Percentiles rank a stretch among this genome's conserved stretches.
Evolutionary conservation across 305 asterid genomes (phyloP).

Genomic region (Withania somnifera): DNA sequence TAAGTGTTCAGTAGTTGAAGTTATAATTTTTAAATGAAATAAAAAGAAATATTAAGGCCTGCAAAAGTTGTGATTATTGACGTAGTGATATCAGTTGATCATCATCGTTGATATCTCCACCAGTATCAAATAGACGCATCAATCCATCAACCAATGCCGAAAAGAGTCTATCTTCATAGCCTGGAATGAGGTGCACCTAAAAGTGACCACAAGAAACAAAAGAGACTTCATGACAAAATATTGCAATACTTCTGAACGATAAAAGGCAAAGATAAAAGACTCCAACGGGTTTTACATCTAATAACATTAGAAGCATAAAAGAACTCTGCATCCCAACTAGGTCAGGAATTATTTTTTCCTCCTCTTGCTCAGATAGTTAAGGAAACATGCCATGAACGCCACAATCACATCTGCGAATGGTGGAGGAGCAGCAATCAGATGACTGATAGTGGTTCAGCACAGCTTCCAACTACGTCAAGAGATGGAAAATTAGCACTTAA

Average conservation of each 20-base stretch:
- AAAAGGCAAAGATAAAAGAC: neutral
- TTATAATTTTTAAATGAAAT: neutral
- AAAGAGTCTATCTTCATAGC: slow-evolving; percentile 56
- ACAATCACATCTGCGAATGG: neutral
- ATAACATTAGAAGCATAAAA: neutral
- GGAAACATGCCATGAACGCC: neutral
- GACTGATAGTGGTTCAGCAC: neutral
- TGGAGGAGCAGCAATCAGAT: neutral
- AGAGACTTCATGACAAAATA: neutral
- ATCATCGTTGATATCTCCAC: slow-evolving; percentile 75
- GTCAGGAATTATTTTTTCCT: neutral
- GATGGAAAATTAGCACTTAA: neutral
- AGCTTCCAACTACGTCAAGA: neutral
- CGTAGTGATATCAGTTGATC: slow-evolving; percentile 79
- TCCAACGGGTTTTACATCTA: neutral
- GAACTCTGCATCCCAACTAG: neutral
- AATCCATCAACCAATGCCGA: slow-evolving; percentile 95
- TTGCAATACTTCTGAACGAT: neutral
- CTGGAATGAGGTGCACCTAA: slow-evolving; percentile 87
- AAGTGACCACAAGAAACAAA: slow-evolving; percentile 6
- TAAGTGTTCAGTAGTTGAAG: neutral
- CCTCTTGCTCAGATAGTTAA: neutral
- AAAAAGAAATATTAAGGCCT: neutral
- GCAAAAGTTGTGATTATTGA: neutral
- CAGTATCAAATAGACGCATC: slow-evolving; percentile 81